Conservation (phyloP, 2,329 filamentous ascomycete genomes). For the Verticillium zaregamsianum region DNA sequence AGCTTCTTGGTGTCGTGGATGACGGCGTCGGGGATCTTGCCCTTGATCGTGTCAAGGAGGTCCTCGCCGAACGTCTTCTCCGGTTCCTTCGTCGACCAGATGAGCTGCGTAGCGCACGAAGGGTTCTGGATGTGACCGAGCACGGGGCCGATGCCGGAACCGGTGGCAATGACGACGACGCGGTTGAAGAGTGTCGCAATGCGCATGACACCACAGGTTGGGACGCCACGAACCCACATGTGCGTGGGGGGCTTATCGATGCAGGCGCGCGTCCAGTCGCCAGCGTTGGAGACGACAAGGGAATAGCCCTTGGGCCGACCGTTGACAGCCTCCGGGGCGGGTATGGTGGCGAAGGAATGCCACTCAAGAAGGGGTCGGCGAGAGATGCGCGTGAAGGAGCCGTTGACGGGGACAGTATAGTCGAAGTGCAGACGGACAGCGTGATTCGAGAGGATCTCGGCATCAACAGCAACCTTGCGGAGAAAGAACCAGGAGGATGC, state of each 20-base stretch:
- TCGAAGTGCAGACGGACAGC: constrained; percentile 68
- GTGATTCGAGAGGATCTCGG: constrained; percentile 67
- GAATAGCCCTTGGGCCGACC: constrained; percentile 54
- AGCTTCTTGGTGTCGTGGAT: constrained; percentile 61
- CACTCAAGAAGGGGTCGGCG: constrained; percentile 63
- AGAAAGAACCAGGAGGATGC: constrained; percentile 71
- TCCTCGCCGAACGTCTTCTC: constrained; percentile 56
- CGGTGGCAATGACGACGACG: constrained; percentile 65
- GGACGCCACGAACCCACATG: constrained; percentile 66
- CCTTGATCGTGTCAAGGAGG: constrained; percentile 51
- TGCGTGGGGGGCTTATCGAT: constrained; percentile 58
- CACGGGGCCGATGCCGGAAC: constrained; percentile 69
- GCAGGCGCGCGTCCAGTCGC: constrained; percentile 66
- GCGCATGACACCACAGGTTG: constrained; percentile 63
- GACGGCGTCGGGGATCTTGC: constrained; percentile 57
- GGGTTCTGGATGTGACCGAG: constrained; percentile 46
- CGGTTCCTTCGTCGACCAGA: constrained; percentile 66
- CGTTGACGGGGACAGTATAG: constrained; percentile 55
- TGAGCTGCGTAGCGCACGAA: constrained; percentile 51
- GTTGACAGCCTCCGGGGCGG: constrained; percentile 39
- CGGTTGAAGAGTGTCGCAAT: constrained; percentile 62
- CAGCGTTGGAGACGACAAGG: constrained; percentile 66
- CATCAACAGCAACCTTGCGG: constrained; percentile 60
- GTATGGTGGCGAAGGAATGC: constrained; percentile 74
- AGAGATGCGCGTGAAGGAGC: constrained; percentile 56